Evolutionary conservation across 805 yeast genomes (phyloP).

Genomic region (Scheffersomyces amazonensis): DNA sequence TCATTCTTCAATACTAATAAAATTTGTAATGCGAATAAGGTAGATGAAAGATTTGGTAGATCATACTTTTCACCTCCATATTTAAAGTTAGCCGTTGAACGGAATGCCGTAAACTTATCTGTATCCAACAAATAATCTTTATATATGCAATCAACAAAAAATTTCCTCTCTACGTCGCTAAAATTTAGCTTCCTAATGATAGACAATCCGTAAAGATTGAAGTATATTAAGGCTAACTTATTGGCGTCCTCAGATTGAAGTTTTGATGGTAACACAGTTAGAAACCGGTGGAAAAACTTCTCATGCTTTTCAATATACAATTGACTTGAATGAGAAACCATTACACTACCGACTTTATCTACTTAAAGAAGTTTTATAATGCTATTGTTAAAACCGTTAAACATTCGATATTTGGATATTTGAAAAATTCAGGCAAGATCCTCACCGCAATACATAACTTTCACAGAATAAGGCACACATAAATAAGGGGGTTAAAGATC

Average conservation of each 20-base stretch:
- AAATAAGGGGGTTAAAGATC: too few species aligned
- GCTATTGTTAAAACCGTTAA: too few species aligned
- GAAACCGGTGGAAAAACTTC: slow-evolving; percentile 49
- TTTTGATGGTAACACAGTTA: slow-evolving; percentile 51
- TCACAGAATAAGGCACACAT: too few species aligned
- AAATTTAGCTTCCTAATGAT: slow-evolving; percentile 37
- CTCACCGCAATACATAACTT: too few species aligned
- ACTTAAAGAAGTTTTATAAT: too few species aligned
- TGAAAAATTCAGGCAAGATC: too few species aligned
- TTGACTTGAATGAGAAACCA: too few species aligned
- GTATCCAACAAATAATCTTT: slow-evolving; percentile 34
- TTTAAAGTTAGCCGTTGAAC: slow-evolving; percentile 54
- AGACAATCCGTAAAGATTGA: slow-evolving; percentile 61
- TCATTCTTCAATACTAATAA: slow-evolving; percentile 51
- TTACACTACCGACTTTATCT: too few species aligned
- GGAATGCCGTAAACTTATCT: slow-evolving; percentile 44
- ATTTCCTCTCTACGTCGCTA: slow-evolving; percentile 9
- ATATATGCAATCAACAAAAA: slow-evolving; percentile 40
- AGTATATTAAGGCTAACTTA: slow-evolving; percentile 66
- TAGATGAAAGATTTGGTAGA: slow-evolving; percentile 66
- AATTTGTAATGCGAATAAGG: slow-evolving; percentile 68
- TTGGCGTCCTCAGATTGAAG: slow-evolving; percentile 67
- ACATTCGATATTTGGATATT: too few species aligned
- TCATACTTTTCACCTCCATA: slow-evolving; percentile 39
- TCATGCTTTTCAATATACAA: slow-evolving; percentile 29